phyloP scores from a whole-genome alignment of 352 stramenopile species.

The Phytophthora fragariaefolia region DNA sequence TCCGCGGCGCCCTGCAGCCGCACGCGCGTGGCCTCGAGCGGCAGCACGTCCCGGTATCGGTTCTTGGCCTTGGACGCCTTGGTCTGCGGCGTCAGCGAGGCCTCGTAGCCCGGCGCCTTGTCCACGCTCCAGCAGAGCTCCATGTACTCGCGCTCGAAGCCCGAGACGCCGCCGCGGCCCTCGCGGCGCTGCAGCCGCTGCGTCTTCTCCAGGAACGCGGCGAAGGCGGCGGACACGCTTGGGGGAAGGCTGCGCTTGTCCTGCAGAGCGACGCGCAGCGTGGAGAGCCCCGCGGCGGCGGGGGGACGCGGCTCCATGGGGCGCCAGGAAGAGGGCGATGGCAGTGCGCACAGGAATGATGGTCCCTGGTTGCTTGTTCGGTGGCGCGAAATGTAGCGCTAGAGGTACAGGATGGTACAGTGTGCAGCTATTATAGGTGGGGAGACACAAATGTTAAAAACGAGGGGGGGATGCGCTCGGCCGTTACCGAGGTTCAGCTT shows the following conservation, averaged over 20 bases:
- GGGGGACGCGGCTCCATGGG: slow-evolving; percentile 17
- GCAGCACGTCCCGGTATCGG: slow-evolving; percentile 79
- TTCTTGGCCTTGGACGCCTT: slow-evolving; percentile 78
- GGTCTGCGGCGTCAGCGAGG: slow-evolving; percentile 64
- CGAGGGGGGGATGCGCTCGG: slow-evolving; percentile 7
- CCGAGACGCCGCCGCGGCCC: slow-evolving; percentile 34
- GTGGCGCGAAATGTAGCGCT: neutral
- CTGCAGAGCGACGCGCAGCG: slow-evolving; percentile 20
- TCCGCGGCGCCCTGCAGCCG: slow-evolving; percentile 41
- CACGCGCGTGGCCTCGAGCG: slow-evolving; percentile 78
- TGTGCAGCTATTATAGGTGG: neutral
- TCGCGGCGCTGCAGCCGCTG: slow-evolving; percentile 39
- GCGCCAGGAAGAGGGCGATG: slow-evolving; percentile 1
- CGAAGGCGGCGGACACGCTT: slow-evolving; percentile 6
- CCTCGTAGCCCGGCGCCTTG: slow-evolving; percentile 57
- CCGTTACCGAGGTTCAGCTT: slow-evolving; percentile 31
- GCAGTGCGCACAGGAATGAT: slow-evolving; percentile 21
- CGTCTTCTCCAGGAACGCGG: slow-evolving; percentile 43
- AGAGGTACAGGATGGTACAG: neutral
- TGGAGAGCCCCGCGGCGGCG: slow-evolving; percentile 6
- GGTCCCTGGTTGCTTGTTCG: neutral
- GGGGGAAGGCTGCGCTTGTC: slow-evolving; percentile 1
- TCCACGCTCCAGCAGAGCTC: slow-evolving; percentile 71
- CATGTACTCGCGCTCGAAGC: slow-evolving; percentile 73
- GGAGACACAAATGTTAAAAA: slow-evolving; percentile 11